Percentiles rank a stretch among this genome's conserved stretches.
Evolutionary conservation across 148 eudicot genomes (phyloP).

Genomic region (Chenopodium quinoa): DNA sequence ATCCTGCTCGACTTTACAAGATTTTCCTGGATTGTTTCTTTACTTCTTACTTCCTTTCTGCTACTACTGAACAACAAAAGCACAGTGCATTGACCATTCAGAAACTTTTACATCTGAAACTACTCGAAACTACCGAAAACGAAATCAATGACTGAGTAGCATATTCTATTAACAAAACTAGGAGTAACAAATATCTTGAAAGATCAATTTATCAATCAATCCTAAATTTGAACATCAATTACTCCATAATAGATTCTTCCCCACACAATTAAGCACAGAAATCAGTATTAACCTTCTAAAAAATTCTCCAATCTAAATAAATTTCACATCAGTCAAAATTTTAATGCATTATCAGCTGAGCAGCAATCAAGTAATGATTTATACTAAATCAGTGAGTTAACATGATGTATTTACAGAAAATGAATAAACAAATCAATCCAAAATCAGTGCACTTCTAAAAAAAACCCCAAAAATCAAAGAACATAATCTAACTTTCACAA

Average conservation of each 20-base stretch:
- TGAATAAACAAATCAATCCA: not conserved
- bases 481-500: slow-evolving; percentile 1
- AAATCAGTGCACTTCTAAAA: not conserved
- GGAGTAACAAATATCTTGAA: not conserved
- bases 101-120: slow-evolving; percentile 4
- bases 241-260: not conserved
- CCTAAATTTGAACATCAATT: not conserved
- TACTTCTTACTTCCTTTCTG: slow-evolving; percentile 62
- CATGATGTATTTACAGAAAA: not conserved
- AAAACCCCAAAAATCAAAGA: not conserved
- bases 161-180: not conserved
- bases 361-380: not conserved
- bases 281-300: not conserved
- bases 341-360: not conserved
- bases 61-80: slow-evolving; percentile 36
- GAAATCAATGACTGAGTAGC: not conserved
- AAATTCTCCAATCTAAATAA: not conserved
- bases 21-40: slow-evolving; percentile 30
- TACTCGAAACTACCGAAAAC: not conserved
- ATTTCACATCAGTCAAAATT: not conserved
- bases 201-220: not conserved
- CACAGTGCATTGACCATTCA: slow-evolving; percentile 1
- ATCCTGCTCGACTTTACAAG: slow-evolving; percentile 37
- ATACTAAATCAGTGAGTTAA: not conserved
- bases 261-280: not conserved